These are phyloP conservation scores for Peniophora sp. DNA, from an alignment of 1,284 basidiomycete species.

Conservation along the genomic window DNA sequence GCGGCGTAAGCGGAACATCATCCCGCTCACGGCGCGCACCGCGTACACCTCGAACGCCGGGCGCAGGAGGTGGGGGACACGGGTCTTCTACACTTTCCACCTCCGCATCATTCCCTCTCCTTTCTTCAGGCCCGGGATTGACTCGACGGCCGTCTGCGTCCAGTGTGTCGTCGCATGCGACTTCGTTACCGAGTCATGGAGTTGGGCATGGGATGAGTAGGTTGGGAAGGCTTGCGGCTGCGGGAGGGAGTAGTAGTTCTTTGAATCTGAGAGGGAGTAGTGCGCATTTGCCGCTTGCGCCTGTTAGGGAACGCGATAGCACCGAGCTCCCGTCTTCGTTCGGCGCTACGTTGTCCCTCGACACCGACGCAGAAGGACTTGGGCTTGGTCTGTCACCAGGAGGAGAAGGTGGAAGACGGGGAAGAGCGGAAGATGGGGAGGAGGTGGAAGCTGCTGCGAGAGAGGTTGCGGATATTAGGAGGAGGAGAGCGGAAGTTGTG, in stretches of 20 bases:
- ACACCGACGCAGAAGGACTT: no score
- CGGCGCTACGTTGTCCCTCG: no score
- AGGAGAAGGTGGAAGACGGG: background rate
- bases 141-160: background rate
- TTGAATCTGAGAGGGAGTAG: constrained; percentile 31
- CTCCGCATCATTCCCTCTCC: background rate
- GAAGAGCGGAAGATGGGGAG: constrained; percentile 14
- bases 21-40: no score
- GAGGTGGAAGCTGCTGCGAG: constrained; percentile 30
- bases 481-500: constrained; percentile 53
- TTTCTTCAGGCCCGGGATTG: background rate
- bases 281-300: constrained; percentile 39
- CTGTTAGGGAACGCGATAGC: constrained; percentile 41
- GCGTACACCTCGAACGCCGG: no score
- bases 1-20: no score
- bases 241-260: constrained; percentile 38
- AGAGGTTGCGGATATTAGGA: constrained; percentile 57
- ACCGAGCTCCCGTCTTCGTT: no score
- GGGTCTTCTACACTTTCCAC: no score
- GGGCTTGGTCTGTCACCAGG: no score
- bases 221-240: constrained; percentile 22
- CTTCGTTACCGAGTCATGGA: constrained; percentile 12
- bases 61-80: no score
- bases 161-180: constrained; percentile 11
- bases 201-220: no score